Evolutionary conservation across 106 monocot genomes (phyloP), one percentile per base, ranked within the genome.

Genomic region (Allium fistulosum): DNA sequence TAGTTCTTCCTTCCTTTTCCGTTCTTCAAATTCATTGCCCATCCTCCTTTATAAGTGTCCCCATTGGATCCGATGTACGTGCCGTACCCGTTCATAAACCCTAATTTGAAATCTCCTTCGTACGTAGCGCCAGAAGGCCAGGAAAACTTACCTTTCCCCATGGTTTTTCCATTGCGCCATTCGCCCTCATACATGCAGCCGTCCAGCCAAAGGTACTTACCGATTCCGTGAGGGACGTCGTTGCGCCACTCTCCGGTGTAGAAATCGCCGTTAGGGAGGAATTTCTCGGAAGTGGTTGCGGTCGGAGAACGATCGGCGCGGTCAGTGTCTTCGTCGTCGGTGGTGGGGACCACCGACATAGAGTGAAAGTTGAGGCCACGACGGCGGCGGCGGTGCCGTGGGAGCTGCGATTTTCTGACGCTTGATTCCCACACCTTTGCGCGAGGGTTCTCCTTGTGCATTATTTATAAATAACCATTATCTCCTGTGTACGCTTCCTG

Each of bases 101-200:
- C 94, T 26, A 82, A 61, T 66, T 85, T 90, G 90, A 94, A 94
- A 47, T 83, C 90, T 7, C 94, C 94, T 61, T 94, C 94, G 65
- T 94, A 94, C 59, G 87, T 83, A 17, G 94, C 90, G 13, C 94
- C 94, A 46, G 85, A 90, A 13, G 94, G 90, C 94, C 94, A 94
- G 4, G 91, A 88, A 76, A 96, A 96, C 78, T 86, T 96, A 26
- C 96, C 96, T 9, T 67, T 66, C 16, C 96, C 95, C 27, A 63
- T 84, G 28, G 86, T 88, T 67, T 76, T 37, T 8, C 91, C 88
- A 49, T 69, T 51, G 8, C 59, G 73, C 96, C 96, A 96, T 49
- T 91, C 83, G 12, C 96, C 96, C 60, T 96, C 96, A 77, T 96
- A 96, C 91, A 96, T 86, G 72, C 96, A 96, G 11, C 91, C 96